A percentile compares a stretch with the other conserved stretches of the same genome.
phyloP scores from a whole-genome alignment of 2,329 filamentous ascomycete genomes.

The Raffaelea arxii region DNA sequence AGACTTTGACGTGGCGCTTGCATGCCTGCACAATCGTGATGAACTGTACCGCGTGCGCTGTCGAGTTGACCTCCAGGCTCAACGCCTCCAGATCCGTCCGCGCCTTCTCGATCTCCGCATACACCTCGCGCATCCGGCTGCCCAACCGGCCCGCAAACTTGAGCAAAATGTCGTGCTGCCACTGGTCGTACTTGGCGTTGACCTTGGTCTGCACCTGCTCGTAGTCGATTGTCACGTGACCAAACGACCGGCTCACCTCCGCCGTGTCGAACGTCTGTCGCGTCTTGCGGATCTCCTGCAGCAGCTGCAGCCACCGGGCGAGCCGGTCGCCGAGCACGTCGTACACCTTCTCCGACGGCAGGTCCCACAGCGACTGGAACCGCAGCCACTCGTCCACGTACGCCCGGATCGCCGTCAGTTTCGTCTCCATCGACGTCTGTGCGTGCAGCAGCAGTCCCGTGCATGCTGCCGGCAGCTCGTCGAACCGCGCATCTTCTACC shows the following conservation, averaged over 20 bases:
- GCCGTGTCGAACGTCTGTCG: conserved; percentile 95
- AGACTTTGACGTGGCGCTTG: conserved; percentile 84
- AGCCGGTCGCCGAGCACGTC: conserved; percentile 85
- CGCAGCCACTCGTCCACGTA: conserved; percentile 98
- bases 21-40: conserved; percentile 97
- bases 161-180: conserved; percentile 93
- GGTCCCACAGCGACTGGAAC: conserved; percentile 96
- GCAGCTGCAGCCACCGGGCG: conserved; percentile 82
- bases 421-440: conserved; percentile 74
- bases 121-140: conserved; percentile 83
- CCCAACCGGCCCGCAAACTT: conserved; percentile 89
- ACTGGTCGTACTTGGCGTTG: conserved; percentile 98
- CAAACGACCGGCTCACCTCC: conserved; percentile 85
- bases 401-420: conserved; percentile 64
- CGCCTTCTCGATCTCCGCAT: conserved; percentile 83
- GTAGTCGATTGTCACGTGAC: conserved; percentile 91
- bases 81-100: conserved; percentile 84
- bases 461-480: conserved; percentile 75
- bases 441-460: conserved; percentile 69
- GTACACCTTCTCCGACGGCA: conserved; percentile 92
- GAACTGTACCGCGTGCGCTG: conserved; percentile 93
- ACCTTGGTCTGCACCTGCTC: conserved; percentile 98
- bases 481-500: conserved; percentile 64
- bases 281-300: conserved; percentile 96
- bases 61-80: conserved; percentile 87